A percentile compares a stretch with the other conserved stretches of the same genome.
Evolutionary conservation across 2,329 filamentous ascomycete genomes (phyloP).

Genomic region (Ceratocystis albifundus): DNA sequence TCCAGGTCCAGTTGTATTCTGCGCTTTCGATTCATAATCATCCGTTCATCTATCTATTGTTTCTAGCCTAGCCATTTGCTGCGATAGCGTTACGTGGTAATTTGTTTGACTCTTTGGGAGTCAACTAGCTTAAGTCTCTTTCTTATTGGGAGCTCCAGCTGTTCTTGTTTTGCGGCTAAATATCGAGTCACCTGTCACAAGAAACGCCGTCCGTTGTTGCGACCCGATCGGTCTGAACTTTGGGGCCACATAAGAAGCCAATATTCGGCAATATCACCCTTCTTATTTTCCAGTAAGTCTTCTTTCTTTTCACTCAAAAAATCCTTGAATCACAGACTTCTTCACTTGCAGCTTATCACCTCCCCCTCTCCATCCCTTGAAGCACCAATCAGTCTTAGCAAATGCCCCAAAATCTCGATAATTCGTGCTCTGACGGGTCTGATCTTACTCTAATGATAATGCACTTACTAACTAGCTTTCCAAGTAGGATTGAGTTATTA

Average conservation of each 20-base stretch:
- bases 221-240: background rate
- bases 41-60: background rate
- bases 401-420: background rate
- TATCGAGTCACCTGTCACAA: background rate
- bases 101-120: background rate
- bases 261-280: background rate
- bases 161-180: background rate
- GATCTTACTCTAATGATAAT: background rate
- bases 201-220: background rate
- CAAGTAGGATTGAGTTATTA: background rate
- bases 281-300: constrained; percentile 4
- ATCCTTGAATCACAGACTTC: background rate
- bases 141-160: background rate
- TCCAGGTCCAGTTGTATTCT: background rate
- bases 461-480: background rate
- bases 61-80: background rate
- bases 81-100: background rate
- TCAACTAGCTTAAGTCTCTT: background rate
- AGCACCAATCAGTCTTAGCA: background rate
- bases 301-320: background rate
- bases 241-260: background rate
- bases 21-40: background rate
- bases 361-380: background rate
- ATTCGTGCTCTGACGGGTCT: background rate
- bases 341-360: background rate